phyloP scores from a whole-genome alignment of 2,329 filamentous ascomycete species.

The Arthrinium phaeospermum region DNA sequence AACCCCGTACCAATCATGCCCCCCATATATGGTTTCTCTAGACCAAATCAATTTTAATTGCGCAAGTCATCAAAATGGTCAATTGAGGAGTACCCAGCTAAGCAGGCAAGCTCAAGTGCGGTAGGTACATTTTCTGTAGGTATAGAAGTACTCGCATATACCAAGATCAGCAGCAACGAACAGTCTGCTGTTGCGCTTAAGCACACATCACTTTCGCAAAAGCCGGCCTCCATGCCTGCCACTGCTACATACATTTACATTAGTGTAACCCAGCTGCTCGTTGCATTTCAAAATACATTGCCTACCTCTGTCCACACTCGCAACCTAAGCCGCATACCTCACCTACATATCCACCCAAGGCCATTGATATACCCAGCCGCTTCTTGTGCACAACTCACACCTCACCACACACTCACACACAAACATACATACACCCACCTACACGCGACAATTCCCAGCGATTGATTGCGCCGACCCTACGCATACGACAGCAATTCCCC shows the following conservation, averaged over 20 bases:
- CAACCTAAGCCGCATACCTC: background rate
- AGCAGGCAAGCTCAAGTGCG: background rate
- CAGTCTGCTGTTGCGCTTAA: conserved; percentile 8
- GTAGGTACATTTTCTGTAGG: background rate
- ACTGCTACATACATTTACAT: background rate
- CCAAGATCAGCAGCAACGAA: background rate
- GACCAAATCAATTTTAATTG: conserved; percentile 9
- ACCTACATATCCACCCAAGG: background rate
- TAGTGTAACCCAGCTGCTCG: conserved; percentile 3
- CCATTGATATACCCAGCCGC: background rate
- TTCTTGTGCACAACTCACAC: conserved; percentile 2
- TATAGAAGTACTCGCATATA: background rate
- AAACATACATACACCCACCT: background rate
- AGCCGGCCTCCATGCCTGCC: background rate
- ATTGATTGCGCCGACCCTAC: background rate
- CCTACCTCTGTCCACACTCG: background rate
- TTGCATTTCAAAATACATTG: background rate
- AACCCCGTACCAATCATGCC: conserved; percentile 5
- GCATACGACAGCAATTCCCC: conserved; percentile 20
- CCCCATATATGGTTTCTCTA: conserved; percentile 8
- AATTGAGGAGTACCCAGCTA: background rate
- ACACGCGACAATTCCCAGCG: background rate
- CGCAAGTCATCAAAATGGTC: background rate
- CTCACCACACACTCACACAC: background rate
- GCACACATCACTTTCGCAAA: background rate